phyloP scores from a whole-genome alignment of 768 basidiomycete species.

The Lactarius akahatsu region DNA sequence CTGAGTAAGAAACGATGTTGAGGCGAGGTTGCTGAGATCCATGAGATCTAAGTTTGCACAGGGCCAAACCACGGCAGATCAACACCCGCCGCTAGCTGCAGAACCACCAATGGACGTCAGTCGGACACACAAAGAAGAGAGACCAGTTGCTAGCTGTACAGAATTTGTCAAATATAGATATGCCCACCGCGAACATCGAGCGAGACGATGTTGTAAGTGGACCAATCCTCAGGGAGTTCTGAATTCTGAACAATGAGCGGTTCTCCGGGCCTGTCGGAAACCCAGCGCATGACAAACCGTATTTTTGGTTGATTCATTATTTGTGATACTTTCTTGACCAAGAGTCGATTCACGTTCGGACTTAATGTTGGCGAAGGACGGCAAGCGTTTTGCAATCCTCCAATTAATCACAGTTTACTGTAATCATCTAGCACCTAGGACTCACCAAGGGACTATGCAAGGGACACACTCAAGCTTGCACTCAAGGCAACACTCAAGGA shows the following conservation, averaged over 20 bases:
- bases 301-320: not conserved
- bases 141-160: not conserved
- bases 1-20: not conserved
- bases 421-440: not conserved
- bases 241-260: conserved; percentile 1
- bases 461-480: too few species aligned
- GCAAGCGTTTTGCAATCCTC: not conserved
- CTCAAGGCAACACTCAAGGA: too few species aligned
- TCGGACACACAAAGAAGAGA: not conserved
- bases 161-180: not conserved
- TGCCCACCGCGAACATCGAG: not conserved
- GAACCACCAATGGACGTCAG: not conserved
- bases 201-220: not conserved
- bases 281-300: not conserved
- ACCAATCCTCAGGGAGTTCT: not conserved
- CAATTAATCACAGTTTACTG: not conserved
- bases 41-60: not conserved
- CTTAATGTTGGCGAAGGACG: not conserved
- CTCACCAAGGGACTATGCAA: too few species aligned
- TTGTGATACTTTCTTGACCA: not conserved
- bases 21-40: not conserved
- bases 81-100: not conserved
- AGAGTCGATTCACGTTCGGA: not conserved
- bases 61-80: not conserved
- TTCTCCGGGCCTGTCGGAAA: not conserved